Base-by-base conservation (phyloP, 2,329 filamentous ascomycete genomes). In the Amesomyces nigricolor region DNA sequence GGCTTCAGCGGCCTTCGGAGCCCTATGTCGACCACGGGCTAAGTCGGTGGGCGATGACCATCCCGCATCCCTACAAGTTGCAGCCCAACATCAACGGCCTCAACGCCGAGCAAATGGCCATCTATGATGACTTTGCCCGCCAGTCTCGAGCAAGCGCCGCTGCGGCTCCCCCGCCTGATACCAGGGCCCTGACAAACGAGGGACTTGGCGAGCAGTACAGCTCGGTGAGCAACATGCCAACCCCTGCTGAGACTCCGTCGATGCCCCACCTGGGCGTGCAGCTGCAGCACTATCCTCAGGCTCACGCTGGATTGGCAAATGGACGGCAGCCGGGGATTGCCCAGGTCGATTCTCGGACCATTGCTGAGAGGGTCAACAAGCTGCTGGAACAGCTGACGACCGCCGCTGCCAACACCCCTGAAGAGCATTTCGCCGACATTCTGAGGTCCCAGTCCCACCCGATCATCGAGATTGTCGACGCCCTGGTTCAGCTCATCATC, bases 71-170 rank as follows among this genome's bases (percentile, higher is more conserved):
- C 0, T 99, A 90, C 74, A 91, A 94, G 65, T 82, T 96, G 63
- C 86, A 87, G 38, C 86, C 89, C 11, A 81, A 70, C 58, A 66
- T 76, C 53, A 70, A 72, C 50, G 92, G 92, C 4, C 75, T 99
- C 50, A 97, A 96, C 66, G 80, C 87, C 22, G 90, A 96, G 65
- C 94, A 99, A 66, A 83, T 97, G 75, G 89, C 89, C 10, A 95
- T 99, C 26, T 99, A 99, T 66, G 91, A 97, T 66, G 91, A 97
- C 60, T 99, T 99, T 70, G 90, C 89, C 9, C 81, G 91, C 54
- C 90, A 95, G 68, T 86, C 89, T 29, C 86, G 90, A 54, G 81
- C 79, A 66, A 69, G 77, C 67, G 63, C 78, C 58, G 70, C 84
- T 73, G 67, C 77, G 67, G 67, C 83, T 70, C 69, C 83, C 68